Base-by-base conservation (phyloP, 192 early-diverging fungal species). In the Gonapodya prolifera region DNA sequence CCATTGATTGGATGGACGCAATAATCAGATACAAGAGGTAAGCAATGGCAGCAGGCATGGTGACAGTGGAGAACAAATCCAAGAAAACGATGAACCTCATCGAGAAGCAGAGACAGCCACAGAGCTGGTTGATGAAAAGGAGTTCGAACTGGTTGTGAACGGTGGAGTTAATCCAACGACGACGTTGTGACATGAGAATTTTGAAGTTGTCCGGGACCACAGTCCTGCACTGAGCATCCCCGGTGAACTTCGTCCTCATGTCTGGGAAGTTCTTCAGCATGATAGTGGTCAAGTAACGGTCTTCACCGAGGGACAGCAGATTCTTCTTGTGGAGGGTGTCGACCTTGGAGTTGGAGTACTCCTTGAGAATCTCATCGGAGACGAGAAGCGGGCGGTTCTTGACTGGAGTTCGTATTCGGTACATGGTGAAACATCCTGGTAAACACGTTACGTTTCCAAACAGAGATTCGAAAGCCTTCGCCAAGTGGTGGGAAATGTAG, bases 161-260 rank as follows among this genome's bases (percentile, higher is more conserved):
- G 1, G 98, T 99, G 36, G 96, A 98, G 87, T 99, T 99, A 81
- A 99, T 99, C 98, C 98, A 99, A 79, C 98, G 93, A 85, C 98
- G 95, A 77, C 98, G 92, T 83, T 99, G 98, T 1, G 98, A 99
- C 32, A 99, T 82, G 71, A 99, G 83, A 34, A 99, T 91, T 73
- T 88, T 84, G 91, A 95, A 97, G 78, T 89, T 89, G 80, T 98
- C 98, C 1, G 98, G 98, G 2, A 94, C 98, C 69, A 89, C 92
- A 35, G 98, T 99, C 82, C 87, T 90, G 83, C 96, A 98, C 78
- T 92, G 88, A 16, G 98, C 98, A 69, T 96, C 94, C 0, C 94
- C 87, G 1, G 93, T 93, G 80, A 98, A 99, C 75, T 92, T 93
- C 82, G 92, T 93, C 87, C 95, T 95, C 85, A 94, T 90, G 85